phyloP scores from a whole-genome alignment of 495 filamentous ascomycete genomes.

The Penicillium ochrochloron region DNA sequence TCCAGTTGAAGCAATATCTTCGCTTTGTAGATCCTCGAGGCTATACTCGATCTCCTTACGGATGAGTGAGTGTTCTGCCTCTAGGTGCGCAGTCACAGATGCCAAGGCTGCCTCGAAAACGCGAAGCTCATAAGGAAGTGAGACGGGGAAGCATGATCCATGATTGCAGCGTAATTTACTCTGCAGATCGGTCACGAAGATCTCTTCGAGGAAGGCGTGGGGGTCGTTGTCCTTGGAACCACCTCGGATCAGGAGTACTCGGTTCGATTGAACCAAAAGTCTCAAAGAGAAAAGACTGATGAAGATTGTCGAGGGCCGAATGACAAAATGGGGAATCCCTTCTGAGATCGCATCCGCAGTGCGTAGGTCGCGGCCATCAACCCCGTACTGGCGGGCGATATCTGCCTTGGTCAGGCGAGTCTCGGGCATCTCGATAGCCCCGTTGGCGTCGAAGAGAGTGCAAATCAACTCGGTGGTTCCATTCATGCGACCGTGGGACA shows the following conservation, averaged over 20 bases:
- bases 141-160: constrained; percentile 47
- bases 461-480: constrained; percentile 26
- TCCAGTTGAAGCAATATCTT: constrained; percentile 26
- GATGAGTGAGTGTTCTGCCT: constrained; percentile 35
- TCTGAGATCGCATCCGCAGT: constrained; percentile 35
- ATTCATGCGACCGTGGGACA: constrained; percentile 32
- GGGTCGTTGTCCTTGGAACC: constrained; percentile 17
- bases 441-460: constrained; percentile 19
- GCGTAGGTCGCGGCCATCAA: constrained; percentile 35
- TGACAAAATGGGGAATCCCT: constrained; percentile 38
- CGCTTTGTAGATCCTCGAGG: constrained; percentile 28
- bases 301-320: constrained; percentile 35
- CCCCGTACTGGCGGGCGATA: constrained; percentile 26
- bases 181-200: constrained; percentile 49
- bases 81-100: constrained; percentile 50
- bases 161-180: constrained; percentile 62
- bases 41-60: constrained; percentile 22
- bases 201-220: constrained; percentile 25
- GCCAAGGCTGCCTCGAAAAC: constrained; percentile 82
- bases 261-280: constrained; percentile 34
- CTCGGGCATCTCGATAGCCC: constrained; percentile 7
- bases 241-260: constrained; percentile 29
- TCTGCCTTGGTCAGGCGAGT: constrained; percentile 29
- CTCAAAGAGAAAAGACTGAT: constrained; percentile 38
- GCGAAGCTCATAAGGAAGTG: constrained; percentile 71